Conservation (phyloP, 805 yeast species). For the Lipomyces spencermartinsiae region DNA sequence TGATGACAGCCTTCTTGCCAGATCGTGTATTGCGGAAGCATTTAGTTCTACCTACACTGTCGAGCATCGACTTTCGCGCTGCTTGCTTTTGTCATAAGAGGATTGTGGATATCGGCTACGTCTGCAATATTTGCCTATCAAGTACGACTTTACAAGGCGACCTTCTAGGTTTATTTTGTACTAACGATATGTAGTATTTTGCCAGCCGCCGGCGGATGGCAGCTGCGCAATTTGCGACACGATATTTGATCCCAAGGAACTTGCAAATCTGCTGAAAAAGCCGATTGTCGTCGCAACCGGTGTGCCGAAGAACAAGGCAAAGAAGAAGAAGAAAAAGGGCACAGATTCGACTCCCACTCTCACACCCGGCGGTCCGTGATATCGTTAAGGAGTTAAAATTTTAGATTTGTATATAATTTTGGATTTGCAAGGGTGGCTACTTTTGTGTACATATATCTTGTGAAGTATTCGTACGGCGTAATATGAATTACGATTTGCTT, state of each 20-base stretch:
- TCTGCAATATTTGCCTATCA: constrained; percentile 93
- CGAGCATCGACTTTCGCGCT: constrained; percentile 90
- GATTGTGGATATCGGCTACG: constrained; percentile 90
- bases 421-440: neutral
- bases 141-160: constrained; percentile 47
- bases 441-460: neutral
- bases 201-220: constrained; percentile 59
- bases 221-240: constrained; percentile 89
- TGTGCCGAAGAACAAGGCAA: constrained; percentile 48
- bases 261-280: constrained; percentile 62
- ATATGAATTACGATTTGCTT: neutral
- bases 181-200: constrained; percentile 54
- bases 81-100: constrained; percentile 91
- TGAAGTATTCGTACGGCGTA: neutral
- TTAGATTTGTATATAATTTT: neutral
- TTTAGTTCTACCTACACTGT: constrained; percentile 79
- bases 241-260: constrained; percentile 67
- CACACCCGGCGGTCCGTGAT: neutral
- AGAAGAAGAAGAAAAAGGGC: constrained; percentile 40
- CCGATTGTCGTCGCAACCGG: constrained; percentile 59
- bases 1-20: constrained; percentile 75
- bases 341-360: neutral
- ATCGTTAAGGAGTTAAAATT: neutral
- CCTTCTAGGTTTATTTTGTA: neutral
- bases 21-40: constrained; percentile 84